Conservation (phyloP, 306 rosid species). For the Calophaca sinica region DNA sequence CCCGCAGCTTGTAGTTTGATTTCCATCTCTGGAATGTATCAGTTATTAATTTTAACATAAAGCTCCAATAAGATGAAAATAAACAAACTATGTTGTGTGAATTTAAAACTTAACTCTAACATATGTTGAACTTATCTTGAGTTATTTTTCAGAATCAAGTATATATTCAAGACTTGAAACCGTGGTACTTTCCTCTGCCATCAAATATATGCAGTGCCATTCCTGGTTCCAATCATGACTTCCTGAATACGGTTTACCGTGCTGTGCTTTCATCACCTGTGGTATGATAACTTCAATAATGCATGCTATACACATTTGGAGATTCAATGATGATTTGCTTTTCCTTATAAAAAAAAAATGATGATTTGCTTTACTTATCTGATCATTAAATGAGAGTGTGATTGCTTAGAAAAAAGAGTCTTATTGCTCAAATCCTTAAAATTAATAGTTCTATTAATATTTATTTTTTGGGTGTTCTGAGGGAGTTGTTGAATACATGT, state of each 20-base stretch:
- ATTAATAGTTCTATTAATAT: constrained; percentile 19
- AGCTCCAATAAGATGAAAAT: neutral
- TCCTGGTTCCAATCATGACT: constrained; percentile 96
- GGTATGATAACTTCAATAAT: constrained; percentile 58
- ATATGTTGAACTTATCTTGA: constrained; percentile 39
- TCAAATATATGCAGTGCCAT: constrained; percentile 64
- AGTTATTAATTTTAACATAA: neutral
- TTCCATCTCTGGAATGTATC: constrained; percentile 34
- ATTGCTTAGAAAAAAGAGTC: too few relatives aligned
- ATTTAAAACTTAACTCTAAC: constrained; percentile 10
- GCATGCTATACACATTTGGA: constrained; percentile 4
- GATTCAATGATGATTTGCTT: constrained; percentile 32
- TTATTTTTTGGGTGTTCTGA: constrained; percentile 12
- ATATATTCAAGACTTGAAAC: constrained; percentile 64
- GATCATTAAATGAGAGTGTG: constrained; percentile 10
- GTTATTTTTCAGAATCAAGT: constrained; percentile 61
- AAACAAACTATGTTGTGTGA: constrained; percentile 4
- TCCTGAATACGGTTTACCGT: constrained; percentile 68
- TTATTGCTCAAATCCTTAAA: constrained; percentile 23
- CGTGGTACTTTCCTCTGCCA: constrained; percentile 95
- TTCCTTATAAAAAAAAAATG: too few relatives aligned
- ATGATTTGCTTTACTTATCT: constrained; percentile 33
- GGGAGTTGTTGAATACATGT: constrained; percentile 9
- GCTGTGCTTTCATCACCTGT: constrained; percentile 93
- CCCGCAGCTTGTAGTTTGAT: constrained; percentile 27